phyloP scores from a whole-genome alignment of 768 basidiomycete genomes.

The Mycena capillaripes region DNA sequence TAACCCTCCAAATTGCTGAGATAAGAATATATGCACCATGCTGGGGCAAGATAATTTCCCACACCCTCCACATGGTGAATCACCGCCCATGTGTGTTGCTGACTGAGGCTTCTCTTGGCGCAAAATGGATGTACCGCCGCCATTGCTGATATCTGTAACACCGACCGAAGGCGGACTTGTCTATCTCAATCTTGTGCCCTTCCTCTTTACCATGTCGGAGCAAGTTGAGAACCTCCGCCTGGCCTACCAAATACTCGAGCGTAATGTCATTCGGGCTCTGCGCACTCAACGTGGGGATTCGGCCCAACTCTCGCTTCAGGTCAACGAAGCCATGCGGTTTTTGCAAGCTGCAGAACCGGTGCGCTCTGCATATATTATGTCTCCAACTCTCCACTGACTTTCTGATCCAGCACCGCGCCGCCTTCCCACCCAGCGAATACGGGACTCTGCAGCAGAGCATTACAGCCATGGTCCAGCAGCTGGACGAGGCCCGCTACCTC shows the following conservation, averaged over 20 bases:
- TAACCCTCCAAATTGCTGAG: not conserved
- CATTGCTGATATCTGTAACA: too few relatives aligned
- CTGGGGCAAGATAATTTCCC: slow-evolving; percentile 25
- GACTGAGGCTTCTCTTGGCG: too few relatives aligned
- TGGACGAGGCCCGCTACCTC: slow-evolving; percentile 32
- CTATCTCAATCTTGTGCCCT: too few relatives aligned
- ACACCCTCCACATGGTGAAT: too few relatives aligned
- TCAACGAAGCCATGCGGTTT: slow-evolving; percentile 15
- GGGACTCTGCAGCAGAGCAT: slow-evolving; percentile 32
- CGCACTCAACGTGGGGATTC: slow-evolving; percentile 30
- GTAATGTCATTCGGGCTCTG: slow-evolving; percentile 23
- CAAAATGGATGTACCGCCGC: too few relatives aligned
- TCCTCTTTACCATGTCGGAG: too few relatives aligned
- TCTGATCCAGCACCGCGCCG: too few relatives aligned
- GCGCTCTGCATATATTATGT: too few relatives aligned
- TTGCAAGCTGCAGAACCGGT: slow-evolving; percentile 8
- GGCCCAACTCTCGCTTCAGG: slow-evolving; percentile 5
- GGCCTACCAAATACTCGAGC: slow-evolving; percentile 27
- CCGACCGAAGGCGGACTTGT: too few relatives aligned
- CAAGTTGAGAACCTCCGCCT: slow-evolving; percentile 9
- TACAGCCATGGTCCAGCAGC: slow-evolving; percentile 35
- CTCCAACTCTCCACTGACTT: too few relatives aligned
- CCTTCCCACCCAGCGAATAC: slow-evolving; percentile 27
- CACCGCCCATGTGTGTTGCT: too few relatives aligned
- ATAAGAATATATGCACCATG: slow-evolving; percentile 9